Base-by-base conservation (phyloP, 495 filamentous ascomycete genomes). In the Annulohypoxylon nitens region DNA sequence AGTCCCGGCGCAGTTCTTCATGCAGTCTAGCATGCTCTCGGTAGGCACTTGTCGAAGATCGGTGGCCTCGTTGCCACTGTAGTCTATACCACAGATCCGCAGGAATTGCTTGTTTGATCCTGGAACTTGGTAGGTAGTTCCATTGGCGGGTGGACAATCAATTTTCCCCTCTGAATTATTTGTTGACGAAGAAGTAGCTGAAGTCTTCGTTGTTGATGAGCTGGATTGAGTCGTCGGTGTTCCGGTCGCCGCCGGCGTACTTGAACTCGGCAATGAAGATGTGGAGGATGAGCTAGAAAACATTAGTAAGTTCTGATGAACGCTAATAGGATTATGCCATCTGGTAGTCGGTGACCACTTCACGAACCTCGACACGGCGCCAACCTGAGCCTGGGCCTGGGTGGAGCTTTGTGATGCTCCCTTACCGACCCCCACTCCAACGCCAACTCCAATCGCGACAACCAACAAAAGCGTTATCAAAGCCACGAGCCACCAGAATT, bases 21-120 rank as follows among this genome's bases (percentile, higher is more conserved):
- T 83, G 64, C 84, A 86, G n/a, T 83, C 82, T 37, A 78, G 67
- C 73, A 83, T 80, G 64, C 64, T 83, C 53, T 65, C 73, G 0
- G 84, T 84, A 7, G 64, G 75, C 8, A 83, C 72, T 45, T 82
- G 78, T 2, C 70, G 64, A 7, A 85, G 54, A 53, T 85, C 83
- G 8, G 66, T 69, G 7, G 84, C 81, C 1, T 78, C 76, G 45
- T 73, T 73, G n/a, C 54, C 62, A 70, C 77, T 76, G 61, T 83
- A 83, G 66, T 86, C 84, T 66, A 85, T 69, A 45, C 81, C 83
- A 64, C 83, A 86, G 30, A 83, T 53, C 26, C 80, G 84, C 39
- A 82, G 60, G 76, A 86, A 86, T 26, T 34, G 76, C 60, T 82
- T 82, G 9, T 78, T 72, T 6, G 82, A 82, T 18, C 79, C 78